A percentile compares a stretch with the other conserved stretches of the same genome.
Evolutionary conservation across 352 stramenopile genomes (phyloP).

Genomic region (Stramenopiles sp.): DNA sequence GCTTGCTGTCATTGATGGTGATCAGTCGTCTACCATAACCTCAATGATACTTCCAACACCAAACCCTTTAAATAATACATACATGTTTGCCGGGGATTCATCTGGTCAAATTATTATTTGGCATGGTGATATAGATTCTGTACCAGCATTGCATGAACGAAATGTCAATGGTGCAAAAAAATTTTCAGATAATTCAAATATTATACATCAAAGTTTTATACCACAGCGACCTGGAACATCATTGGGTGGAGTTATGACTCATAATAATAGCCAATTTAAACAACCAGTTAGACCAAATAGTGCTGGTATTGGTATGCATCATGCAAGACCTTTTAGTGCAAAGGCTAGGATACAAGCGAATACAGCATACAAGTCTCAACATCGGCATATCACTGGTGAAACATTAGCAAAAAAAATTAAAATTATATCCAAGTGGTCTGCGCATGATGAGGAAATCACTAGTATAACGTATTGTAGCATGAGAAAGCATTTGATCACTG

Average conservation of each 20-base stretch:
- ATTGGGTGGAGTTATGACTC: neutral
- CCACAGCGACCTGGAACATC: neutral
- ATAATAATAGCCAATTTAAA: too few species aligned
- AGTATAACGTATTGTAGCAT: neutral
- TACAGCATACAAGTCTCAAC: neutral
- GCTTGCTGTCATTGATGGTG: neutral
- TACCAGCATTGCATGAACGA: neutral
- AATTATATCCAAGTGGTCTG: neutral
- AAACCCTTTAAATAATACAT: neutral
- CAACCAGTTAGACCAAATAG: too few species aligned
- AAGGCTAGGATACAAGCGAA: neutral
- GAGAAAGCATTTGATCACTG: neutral
- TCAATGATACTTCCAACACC: neutral
- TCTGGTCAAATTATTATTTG: neutral
- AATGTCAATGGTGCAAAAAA: too few species aligned
- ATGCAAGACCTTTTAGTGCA: neutral
- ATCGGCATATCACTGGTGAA: neutral
- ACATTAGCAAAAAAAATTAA: neutral
- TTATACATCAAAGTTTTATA: too few species aligned
- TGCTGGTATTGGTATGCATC: too few species aligned
- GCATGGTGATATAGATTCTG: neutral
- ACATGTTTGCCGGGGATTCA: neutral
- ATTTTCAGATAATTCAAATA: too few species aligned
- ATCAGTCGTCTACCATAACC: neutral
- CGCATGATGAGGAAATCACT: neutral